Conservation (phyloP, 805 yeast species). For the Ogataea methylovora region DNA sequence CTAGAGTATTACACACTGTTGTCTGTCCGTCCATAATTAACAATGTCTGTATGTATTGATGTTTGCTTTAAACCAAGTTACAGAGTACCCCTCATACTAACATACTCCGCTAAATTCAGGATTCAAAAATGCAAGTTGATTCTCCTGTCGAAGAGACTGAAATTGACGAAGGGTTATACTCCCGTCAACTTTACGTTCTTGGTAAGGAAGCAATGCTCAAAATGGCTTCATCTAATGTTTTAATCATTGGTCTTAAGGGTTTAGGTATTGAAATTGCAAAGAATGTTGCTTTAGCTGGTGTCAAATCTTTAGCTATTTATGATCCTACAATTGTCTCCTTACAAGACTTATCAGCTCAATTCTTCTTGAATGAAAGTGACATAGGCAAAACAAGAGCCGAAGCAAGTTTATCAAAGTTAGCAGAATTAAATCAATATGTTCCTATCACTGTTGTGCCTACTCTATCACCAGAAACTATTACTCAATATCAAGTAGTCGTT, state of each 20-base stretch:
- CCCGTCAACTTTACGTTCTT: slow-evolving; percentile 91
- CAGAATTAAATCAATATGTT: slow-evolving; percentile 85
- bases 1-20: too few relatives aligned
- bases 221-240: slow-evolving; percentile 91
- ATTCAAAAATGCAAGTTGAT: slow-evolving; percentile 35
- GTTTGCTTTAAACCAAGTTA: too few relatives aligned
- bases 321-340: slow-evolving; percentile 68
- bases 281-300: slow-evolving; percentile 95
- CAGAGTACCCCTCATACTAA: too few relatives aligned
- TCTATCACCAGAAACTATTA: slow-evolving; percentile 45
- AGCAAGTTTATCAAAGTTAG: slow-evolving; percentile 57
- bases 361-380: slow-evolving; percentile 65
- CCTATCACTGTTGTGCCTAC: slow-evolving; percentile 65
- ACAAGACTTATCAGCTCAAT: slow-evolving; percentile 81
- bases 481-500: slow-evolving; percentile 71
- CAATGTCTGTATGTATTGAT: too few relatives aligned
- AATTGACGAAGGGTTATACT: slow-evolving; percentile 91
- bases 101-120: too few relatives aligned
- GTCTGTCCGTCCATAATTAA: too few relatives aligned
- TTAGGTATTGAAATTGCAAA: slow-evolving; percentile 95
- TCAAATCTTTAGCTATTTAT: slow-evolving; percentile 77
- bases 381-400: slow-evolving; percentile 73
- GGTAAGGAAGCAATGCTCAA: slow-evolving; percentile 98
- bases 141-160: slow-evolving; percentile 30
- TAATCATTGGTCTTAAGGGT: slow-evolving; percentile 85